Conservation (phyloP, 305 asterid genomes). For the Solanum hybrid region DNA sequence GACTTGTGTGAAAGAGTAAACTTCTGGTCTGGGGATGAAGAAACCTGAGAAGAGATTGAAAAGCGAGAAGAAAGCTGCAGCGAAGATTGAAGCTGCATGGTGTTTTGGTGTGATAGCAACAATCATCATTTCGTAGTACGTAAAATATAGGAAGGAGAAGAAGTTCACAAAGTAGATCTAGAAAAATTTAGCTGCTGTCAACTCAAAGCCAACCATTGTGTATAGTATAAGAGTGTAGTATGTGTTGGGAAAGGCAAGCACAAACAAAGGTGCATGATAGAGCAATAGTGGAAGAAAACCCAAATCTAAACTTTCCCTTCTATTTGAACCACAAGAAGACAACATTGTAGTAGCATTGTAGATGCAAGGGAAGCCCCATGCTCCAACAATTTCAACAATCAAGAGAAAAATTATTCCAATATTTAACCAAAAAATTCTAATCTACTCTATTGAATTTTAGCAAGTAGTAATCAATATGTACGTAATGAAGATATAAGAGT, state of each 20-base stretch:
- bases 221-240: conserved; percentile 56
- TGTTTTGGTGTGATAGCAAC: conserved; percentile 82
- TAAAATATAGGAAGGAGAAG: conserved; percentile 72
- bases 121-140: conserved; percentile 84
- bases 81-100: conserved; percentile 70
- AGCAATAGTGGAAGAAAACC: too few relatives aligned
- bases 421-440: background rate
- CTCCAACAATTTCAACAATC: background rate
- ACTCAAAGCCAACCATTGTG: conserved; percentile 68
- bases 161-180: conserved; percentile 72
- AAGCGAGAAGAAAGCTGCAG: conserved; percentile 56
- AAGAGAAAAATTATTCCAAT: background rate
- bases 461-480: background rate
- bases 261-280: too few relatives aligned
- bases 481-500: background rate
- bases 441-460: background rate
- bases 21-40: conserved; percentile 77
- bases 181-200: conserved; percentile 63
- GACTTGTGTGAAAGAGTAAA: background rate
- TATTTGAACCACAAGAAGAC: too few relatives aligned
- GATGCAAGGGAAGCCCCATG: background rate
- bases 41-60: conserved; percentile 78
- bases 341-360: background rate
- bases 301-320: too few relatives aligned
- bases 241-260: conserved; percentile 1